A percentile compares a stretch with the other conserved stretches of the same genome.
These are phyloP conservation scores for Epicoccum nigrum DNA, from an alignment of 2,329 filamentous ascomycete species.

Conservation along the genomic window DNA sequence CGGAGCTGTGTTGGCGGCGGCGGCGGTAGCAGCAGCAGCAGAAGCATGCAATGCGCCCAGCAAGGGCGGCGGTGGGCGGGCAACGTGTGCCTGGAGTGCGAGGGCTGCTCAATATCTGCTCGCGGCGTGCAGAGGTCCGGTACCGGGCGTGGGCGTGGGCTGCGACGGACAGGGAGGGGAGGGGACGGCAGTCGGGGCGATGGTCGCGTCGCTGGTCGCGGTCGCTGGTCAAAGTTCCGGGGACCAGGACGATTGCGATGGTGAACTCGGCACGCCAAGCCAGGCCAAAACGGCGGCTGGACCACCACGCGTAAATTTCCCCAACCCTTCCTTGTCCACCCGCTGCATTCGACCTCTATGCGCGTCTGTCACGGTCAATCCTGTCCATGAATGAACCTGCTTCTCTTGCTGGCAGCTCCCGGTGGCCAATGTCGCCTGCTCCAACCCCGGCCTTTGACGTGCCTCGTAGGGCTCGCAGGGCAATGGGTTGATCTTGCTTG, in stretches of 20 bases:
- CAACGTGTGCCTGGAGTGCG: not conserved
- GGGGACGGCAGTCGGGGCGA: constrained; percentile 23
- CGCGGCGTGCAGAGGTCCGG: constrained; percentile 23
- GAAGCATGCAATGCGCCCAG: constrained; percentile 15
- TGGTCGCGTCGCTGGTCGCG: no score
- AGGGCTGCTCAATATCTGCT: not conserved
- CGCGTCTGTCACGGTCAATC: constrained; percentile 16
- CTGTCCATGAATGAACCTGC: constrained; percentile 48
- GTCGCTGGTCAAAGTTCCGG: constrained; percentile 34
- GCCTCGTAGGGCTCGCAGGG: constrained; percentile 21
- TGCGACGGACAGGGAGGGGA: constrained; percentile 5
- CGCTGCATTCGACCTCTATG: constrained; percentile 23
- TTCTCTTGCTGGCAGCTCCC: constrained; percentile 38
- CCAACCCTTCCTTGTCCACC: constrained; percentile 7
- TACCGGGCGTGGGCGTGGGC: constrained; percentile 14
- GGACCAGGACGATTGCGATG: constrained; percentile 31
- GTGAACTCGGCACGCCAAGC: constrained; percentile 1
- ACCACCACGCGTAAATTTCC: constrained; percentile 15
- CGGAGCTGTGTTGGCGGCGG: constrained; percentile 23
- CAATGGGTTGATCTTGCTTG: constrained; percentile 21
- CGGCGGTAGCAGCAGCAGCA: no score
- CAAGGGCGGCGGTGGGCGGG: constrained; percentile 1
- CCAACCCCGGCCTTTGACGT: constrained; percentile 17
- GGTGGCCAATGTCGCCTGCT: constrained; percentile 38
- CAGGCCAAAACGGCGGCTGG: not conserved